Evolutionary conservation across 495 filamentous ascomycete species (phyloP), one percentile per base, ranked within the genome.

Genomic region (Chaetomium cochliodes): DNA sequence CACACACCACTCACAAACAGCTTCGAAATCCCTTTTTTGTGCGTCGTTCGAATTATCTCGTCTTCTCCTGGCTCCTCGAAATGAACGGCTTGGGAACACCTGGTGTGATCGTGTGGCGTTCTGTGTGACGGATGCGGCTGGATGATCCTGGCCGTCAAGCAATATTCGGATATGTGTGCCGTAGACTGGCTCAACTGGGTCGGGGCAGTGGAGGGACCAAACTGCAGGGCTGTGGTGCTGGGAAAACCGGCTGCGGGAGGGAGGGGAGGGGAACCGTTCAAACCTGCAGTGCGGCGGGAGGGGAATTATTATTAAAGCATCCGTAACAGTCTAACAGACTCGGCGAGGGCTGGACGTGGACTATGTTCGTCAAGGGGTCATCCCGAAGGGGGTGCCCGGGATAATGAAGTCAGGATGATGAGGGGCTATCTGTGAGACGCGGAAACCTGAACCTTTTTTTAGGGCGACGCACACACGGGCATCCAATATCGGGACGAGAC

Each of bases 351-450:
- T 25, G 3, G 33, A 37, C 33, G 33, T 37, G 6, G 33, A 37
- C 33, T 37, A 37, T 37, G 42, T 61, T 18, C 18, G 56, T 12
- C 56, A 58, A 59, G 57, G 57, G 57, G 57, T 16, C 47, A 11
- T 39, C 22, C 16, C 46, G 65, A 50, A 56, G 51, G 66, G 51
- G 52, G 15, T 30, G 42, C 42, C 57, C 20, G 49, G 54, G 53
- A 67, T 62, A 50, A 50, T 18, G 16, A 50, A 44, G n/a, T 69
- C 26, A 65, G 50, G 62, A 37, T 37, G 51, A 62, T 26, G 65
- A 67, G 63, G 65, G 67, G 67, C 59, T 59, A 23, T 63, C 63
- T 68, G 66, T 68, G 67, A 68, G 71, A 67, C 65, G 62, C 57
- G 61, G 67, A 64, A 65, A 57, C 59, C 52, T 56, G 62, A 63